Evolutionary conservation across 139 green algal genomes (phyloP).

Genomic region (Eudorina sp.): DNA sequence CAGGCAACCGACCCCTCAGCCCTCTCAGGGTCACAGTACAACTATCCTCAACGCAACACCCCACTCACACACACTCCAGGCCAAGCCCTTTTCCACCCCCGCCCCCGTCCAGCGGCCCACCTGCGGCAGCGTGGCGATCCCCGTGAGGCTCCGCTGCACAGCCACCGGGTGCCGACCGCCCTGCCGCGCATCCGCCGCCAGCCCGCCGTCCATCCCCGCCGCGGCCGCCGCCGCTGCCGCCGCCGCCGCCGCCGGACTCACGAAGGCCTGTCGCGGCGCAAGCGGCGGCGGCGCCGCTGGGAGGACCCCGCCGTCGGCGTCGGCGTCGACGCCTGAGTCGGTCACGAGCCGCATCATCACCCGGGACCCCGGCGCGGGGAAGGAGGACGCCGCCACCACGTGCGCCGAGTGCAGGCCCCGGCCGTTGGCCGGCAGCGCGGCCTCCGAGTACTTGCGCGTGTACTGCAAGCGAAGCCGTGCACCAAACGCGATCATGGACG

Average conservation of each 20-base stretch:
- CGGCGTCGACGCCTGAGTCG: background rate
- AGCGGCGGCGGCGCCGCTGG: background rate
- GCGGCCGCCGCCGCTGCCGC: background rate
- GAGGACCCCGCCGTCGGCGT: background rate
- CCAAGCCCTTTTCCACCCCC: too few relatives aligned
- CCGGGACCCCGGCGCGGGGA: background rate
- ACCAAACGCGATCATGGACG: too few relatives aligned
- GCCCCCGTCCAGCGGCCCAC: background rate
- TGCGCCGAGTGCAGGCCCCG: background rate
- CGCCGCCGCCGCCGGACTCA: background rate
- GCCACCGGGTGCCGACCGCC: background rate
- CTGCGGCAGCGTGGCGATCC: constrained; percentile 12
- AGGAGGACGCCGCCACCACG: background rate
- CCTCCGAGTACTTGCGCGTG: background rate
- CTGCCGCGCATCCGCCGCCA: background rate
- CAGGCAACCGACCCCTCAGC: too few relatives aligned
- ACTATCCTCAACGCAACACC: too few relatives aligned
- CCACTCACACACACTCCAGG: too few relatives aligned
- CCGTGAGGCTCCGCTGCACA: background rate
- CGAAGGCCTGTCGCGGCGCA: background rate
- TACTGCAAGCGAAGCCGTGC: too few relatives aligned
- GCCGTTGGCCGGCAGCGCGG: background rate
- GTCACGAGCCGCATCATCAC: background rate
- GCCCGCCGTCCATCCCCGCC: background rate
- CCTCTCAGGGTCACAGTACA: too few relatives aligned